Base-by-base conservation (phyloP, 179 eudicot genomes). In the Dionaea muscipula region DNA sequence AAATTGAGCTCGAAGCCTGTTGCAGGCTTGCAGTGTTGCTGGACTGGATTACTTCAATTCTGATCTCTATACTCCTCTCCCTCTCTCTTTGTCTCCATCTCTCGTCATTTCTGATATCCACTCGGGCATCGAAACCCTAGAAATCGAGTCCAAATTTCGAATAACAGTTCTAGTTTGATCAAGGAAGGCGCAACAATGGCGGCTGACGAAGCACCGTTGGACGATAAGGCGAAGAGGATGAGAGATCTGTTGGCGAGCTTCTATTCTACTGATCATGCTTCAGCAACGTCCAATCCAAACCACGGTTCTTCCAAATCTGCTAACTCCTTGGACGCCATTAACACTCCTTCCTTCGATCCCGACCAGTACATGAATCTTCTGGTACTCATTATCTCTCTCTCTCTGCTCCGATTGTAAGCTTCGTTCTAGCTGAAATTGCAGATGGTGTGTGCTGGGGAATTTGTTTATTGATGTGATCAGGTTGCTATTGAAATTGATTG, bases 191-290 rank as follows among this genome's bases (percentile, higher is more conserved):
- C 38, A 21, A 50, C 58, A 75, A 88, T 83, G 90, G 85, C 70
- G 75, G 72, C 54, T 37, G 86, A 78, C 14, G 94, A 65, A 47
- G 77, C 55, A 40, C 85, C 81, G 18, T 40, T 91, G 66, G 98
- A 91, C 55, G 98, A 91, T 56, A 91, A 91, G 56, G 91, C 95
- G 56, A 91, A 87, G 80, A 80, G 95, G 57, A 84, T 79, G 91
- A 78, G 98, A 68, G 98, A 91, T 84, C 84, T 91, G 59, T 51
- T 91, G 23, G 87, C 98, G 33, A 91, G 98, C 71, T 91, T 82
- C 53, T 91, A 91, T 69, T 78, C 98, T 14, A 71, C 82, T 31
- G 96, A 91, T 78, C 74, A 79, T 38, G 60, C 64, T 62, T 57
- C 75, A 10, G 53, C 55, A 28, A 17, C 53, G 16, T 24, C 77